A percentile compares a stretch with the other conserved stretches of the same genome.
Evolutionary conservation across 345 rosid species (phyloP).

Genomic region (Eucalyptus pauciflora): DNA sequence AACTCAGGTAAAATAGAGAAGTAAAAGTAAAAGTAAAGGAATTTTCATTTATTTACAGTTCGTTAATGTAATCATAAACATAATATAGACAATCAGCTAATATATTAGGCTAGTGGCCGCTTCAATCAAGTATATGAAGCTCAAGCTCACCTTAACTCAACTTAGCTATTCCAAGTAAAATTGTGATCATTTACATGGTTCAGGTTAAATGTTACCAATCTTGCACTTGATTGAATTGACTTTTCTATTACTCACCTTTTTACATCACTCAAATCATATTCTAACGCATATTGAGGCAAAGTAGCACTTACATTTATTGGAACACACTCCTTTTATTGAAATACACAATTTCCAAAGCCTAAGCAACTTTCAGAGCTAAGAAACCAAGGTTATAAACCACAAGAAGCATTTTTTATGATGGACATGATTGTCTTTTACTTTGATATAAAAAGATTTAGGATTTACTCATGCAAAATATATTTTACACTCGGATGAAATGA

Average conservation of each 20-base stretch:
- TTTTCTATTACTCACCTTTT: too few relatives aligned
- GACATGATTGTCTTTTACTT: background rate
- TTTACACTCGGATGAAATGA: background rate
- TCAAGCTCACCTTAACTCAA: too few relatives aligned
- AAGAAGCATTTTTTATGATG: background rate
- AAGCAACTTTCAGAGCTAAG: background rate
- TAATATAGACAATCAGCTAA: too few relatives aligned
- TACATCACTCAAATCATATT: background rate
- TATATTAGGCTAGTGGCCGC: too few relatives aligned
- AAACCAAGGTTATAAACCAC: too few relatives aligned
- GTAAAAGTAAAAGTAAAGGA: background rate
- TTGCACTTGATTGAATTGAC: too few relatives aligned
- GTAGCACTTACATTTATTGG: background rate
- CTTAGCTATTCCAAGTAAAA: too few relatives aligned
- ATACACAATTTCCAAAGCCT: too few relatives aligned
- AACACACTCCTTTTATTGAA: background rate
- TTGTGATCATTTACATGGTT: fast-evolving
- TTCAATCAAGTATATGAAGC: too few relatives aligned
- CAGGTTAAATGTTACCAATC: too few relatives aligned
- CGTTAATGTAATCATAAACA: background rate
- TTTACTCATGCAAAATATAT: background rate
- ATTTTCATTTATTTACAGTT: background rate
- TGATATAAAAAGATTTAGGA: too few relatives aligned
- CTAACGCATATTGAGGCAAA: background rate
- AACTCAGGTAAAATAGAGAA: background rate